Evolutionary conservation across 345 rosid genomes (phyloP).

Genomic region (Pistacia integerrima): DNA sequence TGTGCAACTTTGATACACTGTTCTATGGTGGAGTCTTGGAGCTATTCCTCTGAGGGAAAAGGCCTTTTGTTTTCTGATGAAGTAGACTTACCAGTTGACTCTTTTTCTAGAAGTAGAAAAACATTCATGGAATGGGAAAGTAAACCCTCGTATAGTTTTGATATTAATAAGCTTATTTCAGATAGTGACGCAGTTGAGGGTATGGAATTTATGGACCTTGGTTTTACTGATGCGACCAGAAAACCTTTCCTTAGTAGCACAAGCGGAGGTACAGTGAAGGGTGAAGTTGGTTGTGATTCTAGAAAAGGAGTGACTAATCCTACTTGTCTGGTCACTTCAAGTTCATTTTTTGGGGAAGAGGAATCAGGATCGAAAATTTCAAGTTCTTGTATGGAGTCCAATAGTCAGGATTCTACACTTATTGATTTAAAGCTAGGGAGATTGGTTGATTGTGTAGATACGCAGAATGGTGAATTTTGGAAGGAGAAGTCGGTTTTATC

Average conservation of each 20-base stretch:
- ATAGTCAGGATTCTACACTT: conserved; percentile 33
- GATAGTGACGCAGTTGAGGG: conserved; percentile 36
- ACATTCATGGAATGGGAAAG: conserved; percentile 38
- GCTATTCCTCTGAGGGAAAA: conserved; percentile 43
- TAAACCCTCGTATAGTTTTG: conserved; percentile 34
- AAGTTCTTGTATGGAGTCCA: conserved; percentile 31
- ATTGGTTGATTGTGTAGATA: conserved; percentile 33
- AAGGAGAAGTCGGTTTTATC: conserved; percentile 28
- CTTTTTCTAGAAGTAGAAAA: conserved; percentile 37
- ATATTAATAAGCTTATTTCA: conserved; percentile 24
- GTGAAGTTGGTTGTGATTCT: conserved; percentile 35
- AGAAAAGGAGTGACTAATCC: conserved; percentile 27
- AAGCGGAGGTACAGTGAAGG: conserved; percentile 13
- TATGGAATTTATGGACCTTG: conserved; percentile 35
- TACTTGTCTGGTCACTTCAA: conserved; percentile 36
- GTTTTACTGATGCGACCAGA: conserved; percentile 35
- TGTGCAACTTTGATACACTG: conserved; percentile 14
- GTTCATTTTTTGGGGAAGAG: conserved; percentile 24
- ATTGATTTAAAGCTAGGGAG: conserved; percentile 46
- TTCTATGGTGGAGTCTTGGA: conserved; percentile 58
- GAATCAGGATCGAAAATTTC: conserved; percentile 37
- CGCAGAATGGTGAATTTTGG: conserved; percentile 10
- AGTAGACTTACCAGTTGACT: conserved; percentile 43
- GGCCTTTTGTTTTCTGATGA: conserved; percentile 38
- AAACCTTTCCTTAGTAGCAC: conserved; percentile 33